A percentile compares a stretch with the other conserved stretches of the same genome.
phyloP scores from a whole-genome alignment of 2,329 filamentous ascomycete species.

The Aspergillus oerlinghausenensis region DNA sequence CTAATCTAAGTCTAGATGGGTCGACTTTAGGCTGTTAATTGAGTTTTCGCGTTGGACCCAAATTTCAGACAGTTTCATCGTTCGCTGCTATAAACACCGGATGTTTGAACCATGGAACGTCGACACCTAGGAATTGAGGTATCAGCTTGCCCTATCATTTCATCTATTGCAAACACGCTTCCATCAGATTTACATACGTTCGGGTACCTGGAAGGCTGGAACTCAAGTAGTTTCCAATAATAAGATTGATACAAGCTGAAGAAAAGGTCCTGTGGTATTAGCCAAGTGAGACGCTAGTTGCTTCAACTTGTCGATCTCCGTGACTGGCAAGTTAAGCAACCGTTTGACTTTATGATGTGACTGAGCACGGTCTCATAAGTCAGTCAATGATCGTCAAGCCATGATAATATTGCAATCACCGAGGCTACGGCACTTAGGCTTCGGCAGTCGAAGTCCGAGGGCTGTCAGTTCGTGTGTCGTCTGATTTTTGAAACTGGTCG shows the following conservation, averaged over 20 bases:
- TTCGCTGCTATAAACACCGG: background rate
- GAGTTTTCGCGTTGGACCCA: background rate
- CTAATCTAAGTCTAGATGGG: background rate
- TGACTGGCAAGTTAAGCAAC: background rate
- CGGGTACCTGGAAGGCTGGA: too few relatives aligned
- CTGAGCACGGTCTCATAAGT: background rate
- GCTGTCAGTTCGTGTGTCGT: background rate
- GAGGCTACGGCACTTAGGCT: background rate
- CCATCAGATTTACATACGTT: too few relatives aligned
- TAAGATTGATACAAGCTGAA: background rate
- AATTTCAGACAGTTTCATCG: background rate
- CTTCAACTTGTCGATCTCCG: background rate
- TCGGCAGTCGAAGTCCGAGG: background rate
- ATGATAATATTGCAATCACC: background rate
- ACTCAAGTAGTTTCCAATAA: background rate
- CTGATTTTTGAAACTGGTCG: background rate
- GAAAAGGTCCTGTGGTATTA: background rate
- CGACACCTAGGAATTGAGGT: background rate
- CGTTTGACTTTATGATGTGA: too few relatives aligned
- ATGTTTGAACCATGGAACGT: background rate
- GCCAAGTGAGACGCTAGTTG: background rate
- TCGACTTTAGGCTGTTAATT: background rate
- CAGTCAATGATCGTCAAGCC: too few relatives aligned
- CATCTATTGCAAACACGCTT: background rate
- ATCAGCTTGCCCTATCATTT: background rate